Evolutionary conservation across 1,139 yeast species (phyloP).

Genomic region (Debaryomyces subglobosus): DNA sequence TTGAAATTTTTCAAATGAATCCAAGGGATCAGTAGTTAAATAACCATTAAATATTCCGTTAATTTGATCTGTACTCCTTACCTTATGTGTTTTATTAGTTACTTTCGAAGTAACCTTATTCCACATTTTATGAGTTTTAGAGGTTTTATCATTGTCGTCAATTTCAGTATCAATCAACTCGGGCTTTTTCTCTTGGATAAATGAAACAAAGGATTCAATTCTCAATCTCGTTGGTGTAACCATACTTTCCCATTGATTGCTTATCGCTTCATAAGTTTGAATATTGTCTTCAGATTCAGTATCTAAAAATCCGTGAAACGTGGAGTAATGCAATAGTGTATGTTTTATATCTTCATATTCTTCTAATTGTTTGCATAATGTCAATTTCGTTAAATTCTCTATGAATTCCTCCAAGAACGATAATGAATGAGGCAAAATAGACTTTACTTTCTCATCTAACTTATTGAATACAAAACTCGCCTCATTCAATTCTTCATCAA

Average conservation of each 20-base stretch:
- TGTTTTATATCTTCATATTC: constrained; percentile 31
- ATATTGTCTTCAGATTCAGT: constrained; percentile 12
- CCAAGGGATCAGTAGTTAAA: constrained; percentile 38
- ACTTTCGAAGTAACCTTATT: constrained; percentile 28
- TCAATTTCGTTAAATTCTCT: constrained; percentile 40
- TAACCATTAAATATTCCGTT: constrained; percentile 39
- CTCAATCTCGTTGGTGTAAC: constrained; percentile 35
- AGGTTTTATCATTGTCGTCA: constrained; percentile 31
- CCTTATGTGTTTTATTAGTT: constrained; percentile 26
- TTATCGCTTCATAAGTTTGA: constrained; percentile 20
- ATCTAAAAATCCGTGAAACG: constrained; percentile 41
- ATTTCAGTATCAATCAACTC: constrained; percentile 35
- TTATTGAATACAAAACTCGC: constrained; percentile 34
- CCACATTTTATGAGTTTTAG: constrained; percentile 31
- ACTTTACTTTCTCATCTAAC: constrained; percentile 42
- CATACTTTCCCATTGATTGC: constrained; percentile 34
- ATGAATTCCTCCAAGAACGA: constrained; percentile 55
- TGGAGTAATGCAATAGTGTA: constrained; percentile 34
- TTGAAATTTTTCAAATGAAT: constrained; percentile 32
- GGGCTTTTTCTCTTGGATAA: constrained; percentile 35
- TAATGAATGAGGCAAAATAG: constrained; percentile 50
- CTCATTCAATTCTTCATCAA: constrained; percentile 34
- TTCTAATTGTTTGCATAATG: constrained; percentile 35
- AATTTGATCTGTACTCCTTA: constrained; percentile 31
- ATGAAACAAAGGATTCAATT: constrained; percentile 39